These are phyloP conservation scores for Mucor piriformis DNA, from an alignment of 371 early-diverging fungal genomes.

Conservation along the genomic window DNA sequence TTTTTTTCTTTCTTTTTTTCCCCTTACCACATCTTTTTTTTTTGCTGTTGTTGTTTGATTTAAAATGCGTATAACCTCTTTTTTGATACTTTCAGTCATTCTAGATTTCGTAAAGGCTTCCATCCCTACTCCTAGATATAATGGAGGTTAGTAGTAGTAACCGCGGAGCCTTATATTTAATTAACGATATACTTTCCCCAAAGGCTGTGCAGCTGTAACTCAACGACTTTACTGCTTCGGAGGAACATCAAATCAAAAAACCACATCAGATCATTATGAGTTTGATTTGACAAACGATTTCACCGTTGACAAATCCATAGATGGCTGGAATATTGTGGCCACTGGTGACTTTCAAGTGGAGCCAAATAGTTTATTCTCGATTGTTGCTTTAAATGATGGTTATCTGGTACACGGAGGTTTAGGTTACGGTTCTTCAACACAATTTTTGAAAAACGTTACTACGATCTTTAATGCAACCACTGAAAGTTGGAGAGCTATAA, in stretches of 20 bases:
- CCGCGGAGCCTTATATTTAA: neutral
- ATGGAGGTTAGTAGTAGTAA: constrained; percentile 14
- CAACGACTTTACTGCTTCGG: constrained; percentile 21
- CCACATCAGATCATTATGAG: constrained; percentile 20
- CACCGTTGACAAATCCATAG: neutral
- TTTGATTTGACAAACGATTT: constrained; percentile 22
- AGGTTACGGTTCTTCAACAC: constrained; percentile 15
- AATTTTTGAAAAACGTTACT: constrained; percentile 18
- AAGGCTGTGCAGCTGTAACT: constrained; percentile 16
- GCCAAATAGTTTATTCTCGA: constrained; percentile 21
- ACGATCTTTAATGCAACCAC: constrained; percentile 3
- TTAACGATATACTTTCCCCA: neutral
- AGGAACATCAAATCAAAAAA: constrained; percentile 14
- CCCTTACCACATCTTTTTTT: constrained; percentile 1
- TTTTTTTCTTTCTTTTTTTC: neutral
- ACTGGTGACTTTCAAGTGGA: constrained; percentile 5
- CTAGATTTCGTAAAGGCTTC: constrained; percentile 5
- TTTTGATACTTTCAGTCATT: neutral
- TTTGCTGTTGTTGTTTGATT: neutral
- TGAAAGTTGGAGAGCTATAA: constrained; percentile 15
- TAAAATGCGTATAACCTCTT: neutral
- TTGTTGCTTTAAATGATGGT: constrained; percentile 16
- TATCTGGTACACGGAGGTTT: constrained; percentile 25
- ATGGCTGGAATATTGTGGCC: constrained; percentile 11
- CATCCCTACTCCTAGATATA: constrained; percentile 17